Percentiles rank a stretch among this genome's conserved stretches.
Evolutionary conservation across 352 stramenopile genomes (phyloP).

Genomic region (Sclerospora graminicola): DNA sequence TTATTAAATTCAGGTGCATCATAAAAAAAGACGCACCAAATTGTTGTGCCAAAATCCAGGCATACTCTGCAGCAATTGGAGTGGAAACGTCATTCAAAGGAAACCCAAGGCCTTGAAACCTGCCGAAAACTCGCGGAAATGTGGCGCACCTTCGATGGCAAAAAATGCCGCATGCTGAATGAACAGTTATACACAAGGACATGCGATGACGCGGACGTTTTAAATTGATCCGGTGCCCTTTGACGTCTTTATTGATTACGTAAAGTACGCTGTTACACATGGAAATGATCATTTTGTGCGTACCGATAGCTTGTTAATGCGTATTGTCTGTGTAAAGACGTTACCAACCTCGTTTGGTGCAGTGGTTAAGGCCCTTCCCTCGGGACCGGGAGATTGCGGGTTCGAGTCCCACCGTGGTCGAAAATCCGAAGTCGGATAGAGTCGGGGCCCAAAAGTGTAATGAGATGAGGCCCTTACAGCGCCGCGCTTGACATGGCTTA

Average conservation of each 20-base stretch:
- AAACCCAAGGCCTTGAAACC: slow-evolving; percentile 12
- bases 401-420: no score
- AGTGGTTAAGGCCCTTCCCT: no score
- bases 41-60: slow-evolving; percentile 10
- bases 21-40: slow-evolving; percentile 15
- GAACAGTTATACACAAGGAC: slow-evolving; percentile 97
- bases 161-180: slow-evolving; percentile 97
- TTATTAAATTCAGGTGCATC: no score
- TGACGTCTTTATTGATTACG: slow-evolving; percentile 92
- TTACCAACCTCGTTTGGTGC: no score
- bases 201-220: slow-evolving; percentile 86
- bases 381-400: no score
- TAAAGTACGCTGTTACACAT: slow-evolving; percentile 54
- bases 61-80: slow-evolving; percentile 20
- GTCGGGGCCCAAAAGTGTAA: no score
- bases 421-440: no score
- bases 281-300: background rate
- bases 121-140: slow-evolving; percentile 58
- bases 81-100: slow-evolving; percentile 11
- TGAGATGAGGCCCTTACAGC: no score
- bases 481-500: no score
- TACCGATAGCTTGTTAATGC: background rate
- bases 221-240: slow-evolving; percentile 92
- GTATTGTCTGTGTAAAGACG: slow-evolving; percentile 18
- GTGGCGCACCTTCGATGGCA: slow-evolving; percentile 84